Conservation (phyloP, 2,329 filamentous ascomycete species). For the Hirsutella rhossiliensis region DNA sequence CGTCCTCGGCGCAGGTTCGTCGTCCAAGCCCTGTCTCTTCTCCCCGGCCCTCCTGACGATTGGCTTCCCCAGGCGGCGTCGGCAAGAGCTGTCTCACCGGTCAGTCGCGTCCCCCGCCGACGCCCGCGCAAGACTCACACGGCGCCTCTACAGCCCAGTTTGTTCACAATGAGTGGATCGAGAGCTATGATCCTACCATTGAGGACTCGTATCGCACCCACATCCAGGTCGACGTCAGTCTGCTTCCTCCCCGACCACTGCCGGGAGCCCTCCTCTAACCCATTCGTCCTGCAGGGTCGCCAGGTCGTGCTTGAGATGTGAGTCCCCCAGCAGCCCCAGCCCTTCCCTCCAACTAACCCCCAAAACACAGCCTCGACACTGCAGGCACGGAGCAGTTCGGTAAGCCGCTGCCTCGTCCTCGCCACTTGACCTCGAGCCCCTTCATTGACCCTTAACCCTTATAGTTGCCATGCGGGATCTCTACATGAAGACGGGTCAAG, state of each 20-base stretch:
- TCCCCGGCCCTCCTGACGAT: slow-evolving; percentile 15
- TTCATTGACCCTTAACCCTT: background rate
- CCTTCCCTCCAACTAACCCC: background rate
- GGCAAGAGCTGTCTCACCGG: slow-evolving; percentile 88
- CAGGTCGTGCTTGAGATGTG: slow-evolving; percentile 87
- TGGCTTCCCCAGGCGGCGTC: slow-evolving; percentile 55
- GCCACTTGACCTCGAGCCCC: too few species aligned
- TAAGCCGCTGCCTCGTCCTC: slow-evolving; percentile 21
- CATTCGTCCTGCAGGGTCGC: slow-evolving; percentile 49
- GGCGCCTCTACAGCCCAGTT: slow-evolving; percentile 56
- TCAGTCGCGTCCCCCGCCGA: slow-evolving; percentile 25
- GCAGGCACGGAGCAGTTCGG: slow-evolving; percentile 89
- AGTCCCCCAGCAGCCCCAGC: slow-evolving; percentile 17
- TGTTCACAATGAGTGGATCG: slow-evolving; percentile 89
- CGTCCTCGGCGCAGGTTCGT: slow-evolving; percentile 65
- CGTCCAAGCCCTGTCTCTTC: background rate
- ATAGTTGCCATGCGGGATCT: slow-evolving; percentile 63
- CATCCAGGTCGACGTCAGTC: slow-evolving; percentile 70
- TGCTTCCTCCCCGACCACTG: slow-evolving; percentile 4
- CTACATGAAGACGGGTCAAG: slow-evolving; percentile 90
- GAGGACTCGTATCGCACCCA: slow-evolving; percentile 68
- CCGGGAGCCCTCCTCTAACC: background rate
- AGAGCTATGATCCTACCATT: slow-evolving; percentile 71
- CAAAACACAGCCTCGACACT: slow-evolving; percentile 60
- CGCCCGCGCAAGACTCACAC: background rate